These are phyloP conservation scores for Phytopythium litorale DNA, from an alignment of 352 stramenopile genomes.

Conservation along the genomic window DNA sequence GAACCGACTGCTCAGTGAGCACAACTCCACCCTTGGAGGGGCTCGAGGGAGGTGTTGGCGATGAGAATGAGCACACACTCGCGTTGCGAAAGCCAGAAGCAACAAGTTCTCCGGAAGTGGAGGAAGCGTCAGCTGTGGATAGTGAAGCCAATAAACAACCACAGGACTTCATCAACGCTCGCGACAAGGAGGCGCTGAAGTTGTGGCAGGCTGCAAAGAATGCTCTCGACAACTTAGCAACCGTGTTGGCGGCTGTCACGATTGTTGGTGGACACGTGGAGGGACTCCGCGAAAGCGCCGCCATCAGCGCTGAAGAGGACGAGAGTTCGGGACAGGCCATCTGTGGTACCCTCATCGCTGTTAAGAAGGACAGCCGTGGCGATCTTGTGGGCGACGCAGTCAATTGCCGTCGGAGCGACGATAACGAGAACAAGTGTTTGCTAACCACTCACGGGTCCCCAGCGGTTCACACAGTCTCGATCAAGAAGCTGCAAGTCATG, in stretches of 20 bases:
- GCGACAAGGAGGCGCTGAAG: slow-evolving; percentile 65
- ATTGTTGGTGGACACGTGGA: slow-evolving; percentile 76
- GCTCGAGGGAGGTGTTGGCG: not conserved
- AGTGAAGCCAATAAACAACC: slow-evolving; percentile 10
- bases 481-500: slow-evolving; percentile 54
- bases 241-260: slow-evolving; percentile 59
- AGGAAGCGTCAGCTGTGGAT: slow-evolving; percentile 25
- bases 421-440: not conserved
- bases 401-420: not conserved
- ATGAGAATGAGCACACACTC: slow-evolving; percentile 9
- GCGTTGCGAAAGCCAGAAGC: slow-evolving; percentile 53
- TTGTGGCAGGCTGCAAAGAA: slow-evolving; percentile 79
- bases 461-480: slow-evolving; percentile 22
- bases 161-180: slow-evolving; percentile 14
- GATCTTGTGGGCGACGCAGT: slow-evolving; percentile 31
- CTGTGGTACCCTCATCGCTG: slow-evolving; percentile 23
- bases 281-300: slow-evolving; percentile 58
- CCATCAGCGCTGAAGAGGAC: slow-evolving; percentile 45
- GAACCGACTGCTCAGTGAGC: not conserved
- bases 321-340: slow-evolving; percentile 21
- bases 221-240: slow-evolving; percentile 49
- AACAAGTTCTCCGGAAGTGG: slow-evolving; percentile 53
- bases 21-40: not conserved
- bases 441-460: not conserved
- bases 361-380: slow-evolving; percentile 36